Conservation (phyloP, 192 early-diverging fungal genomes). For the Podila epigama region DNA sequence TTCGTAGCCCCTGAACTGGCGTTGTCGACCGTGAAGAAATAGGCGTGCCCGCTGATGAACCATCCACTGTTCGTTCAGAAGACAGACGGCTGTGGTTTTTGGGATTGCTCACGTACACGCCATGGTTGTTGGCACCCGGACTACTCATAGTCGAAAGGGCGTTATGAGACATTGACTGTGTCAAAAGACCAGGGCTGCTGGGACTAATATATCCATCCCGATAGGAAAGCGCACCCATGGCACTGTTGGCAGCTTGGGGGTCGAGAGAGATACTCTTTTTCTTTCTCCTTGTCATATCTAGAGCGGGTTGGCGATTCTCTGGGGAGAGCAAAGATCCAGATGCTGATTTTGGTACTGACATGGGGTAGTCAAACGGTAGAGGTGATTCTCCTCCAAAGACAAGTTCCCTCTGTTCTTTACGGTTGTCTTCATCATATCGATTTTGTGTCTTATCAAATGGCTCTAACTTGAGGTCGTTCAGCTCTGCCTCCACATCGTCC, state of each 20-base stretch:
- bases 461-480: slow-evolving; percentile 15
- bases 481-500: slow-evolving; percentile 7
- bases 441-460: not conserved
- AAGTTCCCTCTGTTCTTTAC: slow-evolving; percentile 25
- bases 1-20: slow-evolving; percentile 27
- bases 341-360: slow-evolving; percentile 14
- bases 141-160: slow-evolving; percentile 23
- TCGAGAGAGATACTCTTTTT: slow-evolving; percentile 48
- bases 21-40: slow-evolving; percentile 22
- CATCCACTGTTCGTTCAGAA: slow-evolving; percentile 25
- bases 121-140: not conserved
- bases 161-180: slow-evolving; percentile 25
- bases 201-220: slow-evolving; percentile 17
- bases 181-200: slow-evolving; percentile 20
- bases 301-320: not conserved
- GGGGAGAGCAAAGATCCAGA: slow-evolving; percentile 17
- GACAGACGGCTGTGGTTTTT: slow-evolving; percentile 27
- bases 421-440: slow-evolving; percentile 4
- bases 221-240: slow-evolving; percentile 19
- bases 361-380: slow-evolving; percentile 11
- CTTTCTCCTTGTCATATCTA: slow-evolving; percentile 25
- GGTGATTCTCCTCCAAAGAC: slow-evolving; percentile 22
- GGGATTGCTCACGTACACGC: not conserved
- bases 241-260: slow-evolving; percentile 37
- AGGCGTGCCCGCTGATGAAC: slow-evolving; percentile 10